Base-by-base conservation (phyloP, 352 stramenopile genomes). In the Phytophthora idaei region DNA sequence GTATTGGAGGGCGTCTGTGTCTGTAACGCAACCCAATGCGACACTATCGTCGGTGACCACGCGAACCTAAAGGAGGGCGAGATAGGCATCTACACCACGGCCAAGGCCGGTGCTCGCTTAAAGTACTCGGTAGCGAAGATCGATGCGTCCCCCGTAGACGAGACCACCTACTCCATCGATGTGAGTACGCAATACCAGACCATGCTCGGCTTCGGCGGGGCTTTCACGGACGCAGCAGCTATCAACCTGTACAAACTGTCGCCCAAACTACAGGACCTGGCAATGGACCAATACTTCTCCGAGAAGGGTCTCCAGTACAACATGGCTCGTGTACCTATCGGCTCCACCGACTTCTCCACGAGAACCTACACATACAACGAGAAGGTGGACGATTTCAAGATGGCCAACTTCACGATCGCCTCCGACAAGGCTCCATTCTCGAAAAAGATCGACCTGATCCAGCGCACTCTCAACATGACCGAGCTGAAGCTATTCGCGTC, bases 141-240 rank as follows among this genome's bases (percentile, higher is more conserved):
- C 45, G 55, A 67, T 7, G 73, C 66, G 36, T 6, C 61, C 2
- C 48, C n/a, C 8, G 49, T 52, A 11, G 37, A 49, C 12, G 61
- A 60, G 0, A 37, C 65, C 10, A 69, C 76, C 41, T 64, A 84
- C 37, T 51, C 61, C 17, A 67, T 82, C 37, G 62, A 80, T 50
- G 53, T 59, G 36, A 52, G 25, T 3, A 74, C 67, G n/a, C 77
- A 48, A 56, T 82, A 80, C 64, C 76, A 94, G 71, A 64, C 80
- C 8, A 90, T 95, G 37, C 53, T 90, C 21, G 85, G 83, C n/a
- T 96, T 96, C 60, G 88, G 88, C 21, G 88, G 85, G 21, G 85
- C 83, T 9, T 95, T 95, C 71, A 95, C 88, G 11, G 89, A 96
- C 58, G 62, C 83, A 4, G 74, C 77, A 11, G 72, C 85, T 27